Evolutionary conservation across 805 yeast genomes (phyloP), one percentile per base, ranked within the genome.

Genomic region (Pichia sporocuriosa): DNA sequence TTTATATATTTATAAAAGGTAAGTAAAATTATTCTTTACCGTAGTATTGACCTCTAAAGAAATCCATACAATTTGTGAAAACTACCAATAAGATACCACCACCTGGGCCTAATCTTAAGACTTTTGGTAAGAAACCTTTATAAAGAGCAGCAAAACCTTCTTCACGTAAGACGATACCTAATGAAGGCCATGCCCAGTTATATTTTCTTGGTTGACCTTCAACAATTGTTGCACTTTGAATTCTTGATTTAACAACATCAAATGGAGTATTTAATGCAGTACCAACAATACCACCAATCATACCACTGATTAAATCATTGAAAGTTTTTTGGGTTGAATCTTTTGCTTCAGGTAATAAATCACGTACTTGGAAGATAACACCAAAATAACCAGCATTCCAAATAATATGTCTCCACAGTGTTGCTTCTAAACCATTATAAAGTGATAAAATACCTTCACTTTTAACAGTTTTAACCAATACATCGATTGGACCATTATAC

Each of bases 341-440:
- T 47, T 77, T 73, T 33, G 96, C 85, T 62, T 73, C 69, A 53
- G 97, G 97, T 67, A 93, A 70, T 48, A 86, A 52, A 7, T 69
- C 56, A 63, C 95, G 78, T 43, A 87, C 81, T 68, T 87, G 95
- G 77, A 79, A 84, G 55, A 93, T 93, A 53, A 84, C 77, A 50
- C 98, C 98, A 62, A 93, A 93, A 69, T 93, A 93, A 45, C 97
- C 97, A 35, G 96, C 96, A 67, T 93, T 93, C 99, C 99, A 93
- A 46, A 78, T 69, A 46, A 86, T 77, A 63, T 93, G 97, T 75
- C 99, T 84, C 95, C 96, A 93, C 59, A 93, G 66, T 9, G 98
- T 93, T 22, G 97, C 88, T 69, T 93, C 99, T 52, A 93, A 70
- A 46, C 99, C 99, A 61, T 86, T 87, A 66, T 90, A 93, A 58